These are phyloP conservation scores for Gracilaria gracilis DNA, from an alignment of 23 red algal genomes.

Conservation along the genomic window DNA sequence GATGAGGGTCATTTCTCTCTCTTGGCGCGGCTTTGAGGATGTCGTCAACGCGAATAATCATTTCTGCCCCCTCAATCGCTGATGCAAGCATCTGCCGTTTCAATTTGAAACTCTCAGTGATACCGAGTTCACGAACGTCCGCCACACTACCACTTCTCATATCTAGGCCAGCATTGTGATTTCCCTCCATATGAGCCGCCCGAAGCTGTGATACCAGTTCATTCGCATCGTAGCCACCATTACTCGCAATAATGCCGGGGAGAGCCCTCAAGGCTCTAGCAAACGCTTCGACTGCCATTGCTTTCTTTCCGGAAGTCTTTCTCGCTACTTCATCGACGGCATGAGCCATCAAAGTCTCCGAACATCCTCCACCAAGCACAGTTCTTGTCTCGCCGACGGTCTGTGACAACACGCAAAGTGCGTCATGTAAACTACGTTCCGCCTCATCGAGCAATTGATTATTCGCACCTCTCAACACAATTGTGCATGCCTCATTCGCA, in stretches of 20 bases:
- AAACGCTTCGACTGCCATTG: slow-evolving; percentile 92
- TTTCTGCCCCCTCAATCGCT: slow-evolving; percentile 95
- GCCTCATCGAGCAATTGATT: slow-evolving; percentile 98
- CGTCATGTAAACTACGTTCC: slow-evolving; percentile 96
- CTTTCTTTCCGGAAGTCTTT: slow-evolving; percentile 82
- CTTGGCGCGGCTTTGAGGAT: slow-evolving; percentile 94
- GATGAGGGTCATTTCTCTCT: slow-evolving; percentile 75
- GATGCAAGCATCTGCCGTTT: slow-evolving; percentile 94
- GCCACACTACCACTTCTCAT: slow-evolving; percentile 82
- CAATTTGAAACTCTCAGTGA: slow-evolving; percentile 96
- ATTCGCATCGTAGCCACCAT: slow-evolving; percentile 91
- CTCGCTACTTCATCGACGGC: slow-evolving; percentile 93
- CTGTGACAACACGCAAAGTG: slow-evolving; percentile 95
- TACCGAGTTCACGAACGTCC: slow-evolving; percentile 81
- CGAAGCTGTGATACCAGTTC: slow-evolving; percentile 90
- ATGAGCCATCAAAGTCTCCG: slow-evolving; percentile 96
- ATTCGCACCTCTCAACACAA: slow-evolving; percentile 95
- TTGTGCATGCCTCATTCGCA: slow-evolving; percentile 88
- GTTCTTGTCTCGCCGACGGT: slow-evolving; percentile 84
- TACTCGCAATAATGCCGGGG: slow-evolving; percentile 93
- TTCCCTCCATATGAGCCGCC: slow-evolving; percentile 88
- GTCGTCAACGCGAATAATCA: slow-evolving; percentile 98
- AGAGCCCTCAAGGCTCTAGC: slow-evolving; percentile 87
- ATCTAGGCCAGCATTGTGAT: slow-evolving; percentile 81
- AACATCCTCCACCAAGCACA: slow-evolving; percentile 89